phyloP scores from a whole-genome alignment of 768 basidiomycete species.

The Mycena metata region DNA sequence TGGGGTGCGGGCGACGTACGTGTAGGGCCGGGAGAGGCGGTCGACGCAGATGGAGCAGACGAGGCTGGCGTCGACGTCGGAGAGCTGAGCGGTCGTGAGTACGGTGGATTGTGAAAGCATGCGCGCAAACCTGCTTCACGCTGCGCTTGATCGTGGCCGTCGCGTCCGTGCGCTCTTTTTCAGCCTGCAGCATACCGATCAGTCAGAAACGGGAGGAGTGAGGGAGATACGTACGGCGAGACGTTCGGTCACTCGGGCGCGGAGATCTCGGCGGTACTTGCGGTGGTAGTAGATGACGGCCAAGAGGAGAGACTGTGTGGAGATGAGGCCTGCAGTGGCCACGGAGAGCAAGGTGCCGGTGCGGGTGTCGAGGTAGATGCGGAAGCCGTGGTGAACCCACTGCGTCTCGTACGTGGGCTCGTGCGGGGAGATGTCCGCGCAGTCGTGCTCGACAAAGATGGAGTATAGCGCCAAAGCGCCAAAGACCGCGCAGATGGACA shows the following conservation, averaged over 20 bases:
- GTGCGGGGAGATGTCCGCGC: not conserved
- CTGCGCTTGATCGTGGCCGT: constrained; percentile 1
- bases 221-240: not conserved
- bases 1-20: not conserved
- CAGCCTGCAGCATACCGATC: not conserved
- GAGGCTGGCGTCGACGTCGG: constrained; percentile 24
- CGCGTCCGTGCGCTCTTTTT: not conserved
- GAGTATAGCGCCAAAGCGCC: not conserved
- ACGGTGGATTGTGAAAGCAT: not conserved
- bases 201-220: too few relatives aligned
- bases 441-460: constrained; percentile 1
- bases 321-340: not conserved
- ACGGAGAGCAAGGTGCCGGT: too few relatives aligned
- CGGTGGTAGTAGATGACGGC: constrained; percentile 10
- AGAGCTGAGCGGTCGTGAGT: constrained; percentile 7
- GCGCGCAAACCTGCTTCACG: constrained; percentile 4
- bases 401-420: not conserved
- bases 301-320: not conserved
- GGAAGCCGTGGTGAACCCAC: not conserved
- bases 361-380: not conserved
- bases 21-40: constrained; percentile 29
- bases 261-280: not conserved
- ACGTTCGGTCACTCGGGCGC: not conserved
- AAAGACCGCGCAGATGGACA: not conserved
- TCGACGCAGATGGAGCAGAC: constrained; percentile 24